These are phyloP conservation scores for Neurospora hispaniola DNA, from an alignment of 495 filamentous ascomycete species.

Conservation along the genomic window DNA sequence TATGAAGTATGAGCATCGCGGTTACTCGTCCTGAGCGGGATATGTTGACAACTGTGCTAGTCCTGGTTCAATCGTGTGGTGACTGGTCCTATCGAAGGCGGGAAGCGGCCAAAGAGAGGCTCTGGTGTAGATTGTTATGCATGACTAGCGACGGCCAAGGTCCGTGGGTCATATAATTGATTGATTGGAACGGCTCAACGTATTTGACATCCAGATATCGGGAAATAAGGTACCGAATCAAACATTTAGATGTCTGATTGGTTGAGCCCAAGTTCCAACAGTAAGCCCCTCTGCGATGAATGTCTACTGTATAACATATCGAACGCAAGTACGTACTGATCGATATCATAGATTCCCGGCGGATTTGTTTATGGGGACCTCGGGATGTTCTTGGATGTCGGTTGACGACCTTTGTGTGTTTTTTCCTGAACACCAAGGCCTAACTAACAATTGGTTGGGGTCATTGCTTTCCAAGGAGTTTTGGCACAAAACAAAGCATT, in stretches of 20 bases:
- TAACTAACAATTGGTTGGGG: too few relatives aligned
- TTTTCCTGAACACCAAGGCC: too few relatives aligned
- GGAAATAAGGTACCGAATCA: neutral
- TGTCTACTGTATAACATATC: neutral
- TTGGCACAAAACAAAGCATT: too few relatives aligned
- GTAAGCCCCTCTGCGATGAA: neutral
- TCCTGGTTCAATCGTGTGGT: neutral
- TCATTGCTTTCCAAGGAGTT: too few relatives aligned
- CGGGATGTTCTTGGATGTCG: neutral
- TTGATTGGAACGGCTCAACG: neutral
- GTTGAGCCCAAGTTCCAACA: neutral
- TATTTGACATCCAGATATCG: neutral
- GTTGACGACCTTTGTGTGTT: neutral
- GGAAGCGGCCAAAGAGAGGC: neutral
- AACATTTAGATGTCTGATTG: neutral
- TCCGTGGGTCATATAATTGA: neutral
- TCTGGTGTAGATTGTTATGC: neutral
- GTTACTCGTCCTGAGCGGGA: neutral
- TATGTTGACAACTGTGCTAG: neutral
- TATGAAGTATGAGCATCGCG: neutral
- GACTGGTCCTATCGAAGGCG: neutral
- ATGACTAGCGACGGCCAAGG: neutral
- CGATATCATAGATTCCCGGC: neutral
- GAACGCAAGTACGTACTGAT: neutral
- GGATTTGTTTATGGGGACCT: neutral